phyloP scores from a whole-genome alignment of 2,329 filamentous ascomycete genomes.

The Cordyceps pruinosa region DNA sequence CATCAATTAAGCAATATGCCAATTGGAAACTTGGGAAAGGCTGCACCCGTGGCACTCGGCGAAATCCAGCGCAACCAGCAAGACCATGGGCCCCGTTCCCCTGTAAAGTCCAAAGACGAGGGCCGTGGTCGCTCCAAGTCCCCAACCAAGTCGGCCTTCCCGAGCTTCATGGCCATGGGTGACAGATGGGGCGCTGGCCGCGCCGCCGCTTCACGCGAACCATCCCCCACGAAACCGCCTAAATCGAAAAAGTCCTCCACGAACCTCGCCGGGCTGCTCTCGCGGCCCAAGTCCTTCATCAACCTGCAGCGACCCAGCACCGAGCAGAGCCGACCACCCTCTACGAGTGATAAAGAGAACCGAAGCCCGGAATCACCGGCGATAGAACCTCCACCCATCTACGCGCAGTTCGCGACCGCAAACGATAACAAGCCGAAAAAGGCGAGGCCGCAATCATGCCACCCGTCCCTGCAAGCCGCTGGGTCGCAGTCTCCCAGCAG shows the following conservation, averaged over 20 bases:
- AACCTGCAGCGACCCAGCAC: slow-evolving; percentile 50
- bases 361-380: slow-evolving; percentile 44
- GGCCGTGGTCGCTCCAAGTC: slow-evolving; percentile 32
- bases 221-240: slow-evolving; percentile 50
- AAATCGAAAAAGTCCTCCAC: slow-evolving; percentile 79
- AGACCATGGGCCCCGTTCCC: slow-evolving; percentile 32
- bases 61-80: slow-evolving; percentile 53
- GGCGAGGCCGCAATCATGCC: slow-evolving; percentile 3
- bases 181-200: slow-evolving; percentile 31
- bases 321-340: slow-evolving; percentile 43
- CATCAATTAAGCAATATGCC: not conserved
- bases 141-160: slow-evolving; percentile 38
- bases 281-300: slow-evolving; percentile 66
- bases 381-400: slow-evolving; percentile 59
- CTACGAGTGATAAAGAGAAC: slow-evolving; percentile 72
- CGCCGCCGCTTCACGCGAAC: slow-evolving; percentile 38
- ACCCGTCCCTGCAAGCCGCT: not conserved
- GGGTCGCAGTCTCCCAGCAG: not conserved
- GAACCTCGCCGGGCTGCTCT: slow-evolving; percentile 71
- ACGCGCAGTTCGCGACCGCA: slow-evolving; percentile 58
- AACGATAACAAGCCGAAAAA: slow-evolving; percentile 27
- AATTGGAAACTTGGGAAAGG: slow-evolving; percentile 1
- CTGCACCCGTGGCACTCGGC: slow-evolving; percentile 36
- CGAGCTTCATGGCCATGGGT: slow-evolving; percentile 34
- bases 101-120: slow-evolving; percentile 32